These are phyloP conservation scores for Aspergillus tubingensis DNA, from an alignment of 2,329 filamentous ascomycete genomes.

Conservation along the genomic window DNA sequence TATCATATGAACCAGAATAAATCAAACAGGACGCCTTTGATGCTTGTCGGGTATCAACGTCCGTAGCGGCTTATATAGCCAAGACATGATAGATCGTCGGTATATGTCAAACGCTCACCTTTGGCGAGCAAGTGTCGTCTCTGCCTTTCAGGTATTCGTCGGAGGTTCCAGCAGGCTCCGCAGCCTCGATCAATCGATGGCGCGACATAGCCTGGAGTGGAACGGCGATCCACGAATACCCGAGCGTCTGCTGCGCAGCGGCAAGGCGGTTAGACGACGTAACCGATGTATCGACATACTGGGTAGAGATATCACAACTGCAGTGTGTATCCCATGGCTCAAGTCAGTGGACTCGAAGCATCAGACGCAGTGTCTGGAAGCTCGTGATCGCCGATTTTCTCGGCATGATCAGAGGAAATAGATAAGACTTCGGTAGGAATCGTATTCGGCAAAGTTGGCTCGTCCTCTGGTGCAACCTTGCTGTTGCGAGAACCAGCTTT, in stretches of 20 bases:
- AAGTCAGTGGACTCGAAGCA: slow-evolving; percentile 24
- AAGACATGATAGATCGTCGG: too few species aligned
- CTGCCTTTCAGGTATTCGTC: background rate
- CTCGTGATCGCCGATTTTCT: slow-evolving; percentile 22
- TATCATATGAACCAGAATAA: background rate
- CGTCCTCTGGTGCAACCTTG: slow-evolving; percentile 22
- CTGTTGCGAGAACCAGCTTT: slow-evolving; percentile 26
- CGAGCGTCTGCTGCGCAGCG: background rate
- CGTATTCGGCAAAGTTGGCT: slow-evolving; percentile 26
- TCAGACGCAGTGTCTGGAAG: slow-evolving; percentile 29
- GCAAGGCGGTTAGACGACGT: background rate
- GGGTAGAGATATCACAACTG: slow-evolving; percentile 10
- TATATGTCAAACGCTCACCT: background rate
- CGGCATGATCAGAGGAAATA: slow-evolving; percentile 15
- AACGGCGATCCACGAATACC: background rate
- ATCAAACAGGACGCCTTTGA: background rate
- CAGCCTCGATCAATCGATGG: background rate
- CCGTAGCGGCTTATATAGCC: background rate
- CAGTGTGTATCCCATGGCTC: slow-evolving; percentile 10
- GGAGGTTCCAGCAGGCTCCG: background rate
- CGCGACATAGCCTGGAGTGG: background rate
- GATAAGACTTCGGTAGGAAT: slow-evolving; percentile 31
- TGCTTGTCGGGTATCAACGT: background rate
- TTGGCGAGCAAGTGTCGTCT: background rate
- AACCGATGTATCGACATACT: background rate